Percentiles rank a stretch among this genome's conserved stretches.
Conservation (phyloP, 306 rosid species). For the Trichosanthes cucumerina region DNA sequence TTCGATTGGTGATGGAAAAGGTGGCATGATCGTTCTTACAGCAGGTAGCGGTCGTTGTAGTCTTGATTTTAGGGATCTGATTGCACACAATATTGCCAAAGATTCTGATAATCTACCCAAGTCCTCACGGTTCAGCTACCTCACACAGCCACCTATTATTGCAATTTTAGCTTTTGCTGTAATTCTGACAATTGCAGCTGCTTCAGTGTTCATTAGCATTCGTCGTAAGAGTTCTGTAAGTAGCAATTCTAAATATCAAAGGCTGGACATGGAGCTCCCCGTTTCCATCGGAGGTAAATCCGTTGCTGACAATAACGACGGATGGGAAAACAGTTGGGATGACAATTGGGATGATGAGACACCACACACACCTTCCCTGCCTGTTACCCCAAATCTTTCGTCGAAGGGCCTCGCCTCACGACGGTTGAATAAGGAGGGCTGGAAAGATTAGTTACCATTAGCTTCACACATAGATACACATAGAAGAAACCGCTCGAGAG, state of each 20-base stretch:
- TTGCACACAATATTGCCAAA: constrained; percentile 1
- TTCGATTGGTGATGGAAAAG: constrained; percentile 18
- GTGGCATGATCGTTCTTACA: constrained; percentile 18
- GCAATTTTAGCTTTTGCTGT: constrained; percentile 17
- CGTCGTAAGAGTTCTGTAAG: constrained; percentile 10
- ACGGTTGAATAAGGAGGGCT: constrained; percentile 33
- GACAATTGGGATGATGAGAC: constrained; percentile 41
- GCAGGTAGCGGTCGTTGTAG: constrained; percentile 25
- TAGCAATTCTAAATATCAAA: constrained; percentile 23
- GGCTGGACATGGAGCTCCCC: constrained; percentile 30
- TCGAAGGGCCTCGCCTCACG: constrained; percentile 33
- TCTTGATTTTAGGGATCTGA: constrained; percentile 35
- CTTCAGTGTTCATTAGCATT: constrained; percentile 22
- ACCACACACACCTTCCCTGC: constrained; percentile 29
- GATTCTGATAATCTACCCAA: constrained; percentile 17
- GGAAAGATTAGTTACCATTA: constrained; percentile 28
- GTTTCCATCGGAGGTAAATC: constrained; percentile 20
- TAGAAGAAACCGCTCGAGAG: not conserved
- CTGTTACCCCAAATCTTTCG: constrained; percentile 31
- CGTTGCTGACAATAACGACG: constrained; percentile 18
- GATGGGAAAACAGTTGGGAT: constrained; percentile 46
- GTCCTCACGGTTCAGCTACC: constrained; percentile 13
- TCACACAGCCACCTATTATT: constrained; percentile 11
- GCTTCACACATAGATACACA: not conserved
- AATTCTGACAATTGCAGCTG: constrained; percentile 18